phyloP scores from a whole-genome alignment of 345 rosid genomes.

The Kernera saxatilis region DNA sequence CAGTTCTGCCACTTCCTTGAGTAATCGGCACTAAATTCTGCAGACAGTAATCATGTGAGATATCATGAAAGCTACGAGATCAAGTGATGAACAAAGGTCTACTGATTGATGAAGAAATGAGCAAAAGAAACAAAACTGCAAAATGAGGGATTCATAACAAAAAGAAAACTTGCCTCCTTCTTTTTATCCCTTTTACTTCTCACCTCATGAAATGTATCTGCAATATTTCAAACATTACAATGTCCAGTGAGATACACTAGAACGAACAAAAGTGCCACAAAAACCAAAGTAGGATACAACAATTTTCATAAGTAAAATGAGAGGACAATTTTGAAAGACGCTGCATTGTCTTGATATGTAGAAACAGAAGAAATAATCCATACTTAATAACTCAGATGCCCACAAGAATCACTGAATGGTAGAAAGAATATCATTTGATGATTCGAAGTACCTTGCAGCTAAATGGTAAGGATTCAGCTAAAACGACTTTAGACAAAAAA shows the following conservation, averaged over 20 bases:
- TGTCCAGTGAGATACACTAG: background rate
- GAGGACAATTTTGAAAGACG: background rate
- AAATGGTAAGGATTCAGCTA: background rate
- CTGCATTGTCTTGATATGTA: background rate
- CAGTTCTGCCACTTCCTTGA: slow-evolving; percentile 43
- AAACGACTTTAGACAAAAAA: background rate
- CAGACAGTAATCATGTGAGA: slow-evolving; percentile 21
- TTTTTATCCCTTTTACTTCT: slow-evolving; percentile 56
- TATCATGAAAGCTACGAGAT: background rate
- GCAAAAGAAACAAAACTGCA: background rate
- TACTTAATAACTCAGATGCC: background rate
- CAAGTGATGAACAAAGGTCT: background rate
- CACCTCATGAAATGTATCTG: slow-evolving; percentile 96
- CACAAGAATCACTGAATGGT: slow-evolving; percentile 5
- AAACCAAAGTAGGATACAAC: background rate
- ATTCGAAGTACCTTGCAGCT: background rate
- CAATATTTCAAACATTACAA: background rate
- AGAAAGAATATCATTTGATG: background rate
- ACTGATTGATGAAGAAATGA: background rate
- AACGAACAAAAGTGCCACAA: background rate
- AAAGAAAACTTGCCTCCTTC: slow-evolving; percentile 53
- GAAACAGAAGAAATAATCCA: background rate
- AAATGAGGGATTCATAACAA: background rate
- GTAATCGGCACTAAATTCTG: slow-evolving; percentile 34
- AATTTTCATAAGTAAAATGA: background rate